phyloP scores from a whole-genome alignment of 257 asterid genomes.

The Solanum tacnaense region DNA sequence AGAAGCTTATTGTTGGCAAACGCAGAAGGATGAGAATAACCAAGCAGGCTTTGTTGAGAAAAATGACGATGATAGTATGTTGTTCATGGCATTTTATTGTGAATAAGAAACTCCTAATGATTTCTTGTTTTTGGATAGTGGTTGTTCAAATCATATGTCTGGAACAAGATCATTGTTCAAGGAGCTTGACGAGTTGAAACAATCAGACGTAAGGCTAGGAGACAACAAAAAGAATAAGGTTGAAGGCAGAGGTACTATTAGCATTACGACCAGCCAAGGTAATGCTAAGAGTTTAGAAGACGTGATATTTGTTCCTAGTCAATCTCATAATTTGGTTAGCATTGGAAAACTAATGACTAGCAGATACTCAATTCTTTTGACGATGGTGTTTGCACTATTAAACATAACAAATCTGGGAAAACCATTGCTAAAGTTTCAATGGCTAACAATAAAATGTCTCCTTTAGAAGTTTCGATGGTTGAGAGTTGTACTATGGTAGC shows the following conservation, averaged over 20 bases:
- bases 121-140: background rate
- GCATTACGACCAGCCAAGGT: background rate
- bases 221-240: background rate
- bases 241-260: background rate
- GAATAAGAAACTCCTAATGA: background rate
- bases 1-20: background rate
- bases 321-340: background rate
- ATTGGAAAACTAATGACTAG: background rate
- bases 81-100: background rate
- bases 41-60: background rate
- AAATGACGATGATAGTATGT: background rate
- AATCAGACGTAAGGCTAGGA: background rate
- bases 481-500: no score
- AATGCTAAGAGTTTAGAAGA: background rate
- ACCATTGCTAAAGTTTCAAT: background rate
- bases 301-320: background rate
- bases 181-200: background rate
- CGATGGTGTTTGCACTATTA: background rate
- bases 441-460: background rate
- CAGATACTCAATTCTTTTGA: background rate
- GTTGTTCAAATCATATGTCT: background rate
- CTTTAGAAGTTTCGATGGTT: background rate
- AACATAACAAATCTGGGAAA: no score
- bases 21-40: background rate
- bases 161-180: background rate